Conservation (phyloP, 2,329 filamentous ascomycete genomes). For the Cadophora luteo-olivacea region DNA sequence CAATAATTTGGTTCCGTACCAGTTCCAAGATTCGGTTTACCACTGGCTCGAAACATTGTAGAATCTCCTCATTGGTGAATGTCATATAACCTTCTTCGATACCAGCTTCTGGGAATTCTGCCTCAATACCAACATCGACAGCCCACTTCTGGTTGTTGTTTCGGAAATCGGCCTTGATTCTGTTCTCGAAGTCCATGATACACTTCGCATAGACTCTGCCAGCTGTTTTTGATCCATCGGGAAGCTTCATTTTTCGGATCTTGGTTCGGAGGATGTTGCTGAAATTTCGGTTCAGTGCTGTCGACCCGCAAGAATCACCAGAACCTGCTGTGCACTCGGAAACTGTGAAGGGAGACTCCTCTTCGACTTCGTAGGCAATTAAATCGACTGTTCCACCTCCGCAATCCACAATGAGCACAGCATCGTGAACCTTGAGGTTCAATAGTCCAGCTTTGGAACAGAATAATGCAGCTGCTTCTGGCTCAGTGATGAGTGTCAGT, state of each 20-base stretch:
- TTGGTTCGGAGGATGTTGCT: constrained; percentile 97
- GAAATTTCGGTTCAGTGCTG: constrained; percentile 96
- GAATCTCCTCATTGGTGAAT: constrained; percentile 98
- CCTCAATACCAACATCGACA: constrained; percentile 97
- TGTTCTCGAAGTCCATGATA: constrained; percentile 99
- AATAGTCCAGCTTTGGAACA: constrained; percentile 96
- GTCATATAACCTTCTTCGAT: constrained; percentile 99
- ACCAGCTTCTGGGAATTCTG: constrained; percentile 94
- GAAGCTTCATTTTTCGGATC: constrained; percentile 98
- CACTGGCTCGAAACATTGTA: constrained; percentile 98
- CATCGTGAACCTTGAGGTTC: constrained; percentile 97
- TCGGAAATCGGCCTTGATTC: constrained; percentile 99
- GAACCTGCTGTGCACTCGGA: constrained; percentile 97
- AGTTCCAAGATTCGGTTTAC: constrained; percentile 96
- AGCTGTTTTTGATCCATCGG: constrained; percentile 96
- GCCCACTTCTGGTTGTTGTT: constrained; percentile 99
- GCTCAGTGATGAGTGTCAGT: constrained; percentile 92
- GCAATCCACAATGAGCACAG: constrained; percentile 97
- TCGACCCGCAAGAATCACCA: constrained; percentile 98
- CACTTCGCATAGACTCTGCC: constrained; percentile 98
- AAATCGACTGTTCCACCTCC: constrained; percentile 98
- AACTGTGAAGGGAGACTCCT: constrained; percentile 95
- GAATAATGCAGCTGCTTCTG: constrained; percentile 95
- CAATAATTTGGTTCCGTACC: constrained; percentile 97
- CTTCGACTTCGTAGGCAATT: constrained; percentile 98